Evolutionary conservation across 495 filamentous ascomycete species (phyloP).

Genomic region (Daldinia concentrica): DNA sequence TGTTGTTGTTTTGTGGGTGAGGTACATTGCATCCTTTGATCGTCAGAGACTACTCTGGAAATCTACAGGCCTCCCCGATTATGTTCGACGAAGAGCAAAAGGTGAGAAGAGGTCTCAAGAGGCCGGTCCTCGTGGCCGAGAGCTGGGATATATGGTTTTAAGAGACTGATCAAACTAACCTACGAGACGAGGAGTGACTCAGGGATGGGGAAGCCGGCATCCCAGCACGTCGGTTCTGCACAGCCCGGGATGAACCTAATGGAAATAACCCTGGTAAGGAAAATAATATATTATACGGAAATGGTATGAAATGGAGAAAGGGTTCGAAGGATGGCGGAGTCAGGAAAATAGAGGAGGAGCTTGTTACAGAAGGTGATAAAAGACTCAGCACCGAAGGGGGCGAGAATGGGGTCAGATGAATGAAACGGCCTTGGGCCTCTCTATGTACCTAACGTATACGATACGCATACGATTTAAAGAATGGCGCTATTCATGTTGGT

Average conservation of each 20-base stretch:
- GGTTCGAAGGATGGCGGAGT: conserved; percentile 32
- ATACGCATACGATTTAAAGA: conserved; percentile 11
- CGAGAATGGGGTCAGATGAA: conserved; percentile 28
- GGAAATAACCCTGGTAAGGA: conserved; percentile 28
- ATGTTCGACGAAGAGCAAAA: conserved; percentile 18
- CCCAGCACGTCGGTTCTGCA: conserved; percentile 47
- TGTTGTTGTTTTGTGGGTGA: conserved; percentile 31
- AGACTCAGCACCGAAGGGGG: conserved; percentile 4
- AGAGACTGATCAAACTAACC: conserved; percentile 40
- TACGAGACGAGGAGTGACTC: conserved; percentile 48
- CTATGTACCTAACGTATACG: conserved; percentile 13
- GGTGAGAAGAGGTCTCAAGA: conserved; percentile 25
- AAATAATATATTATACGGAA: conserved; percentile 38
- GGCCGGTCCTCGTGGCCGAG: conserved; percentile 23
- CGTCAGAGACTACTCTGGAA: conserved; percentile 24
- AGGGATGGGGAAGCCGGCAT: conserved; percentile 52
- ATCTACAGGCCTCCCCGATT: conserved; percentile 31
- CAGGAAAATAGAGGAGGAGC: conserved; percentile 31
- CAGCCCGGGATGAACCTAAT: conserved; percentile 41
- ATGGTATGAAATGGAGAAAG: conserved; percentile 29
- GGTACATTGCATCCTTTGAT: conserved; percentile 34
- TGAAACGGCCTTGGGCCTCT: conserved; percentile 26
- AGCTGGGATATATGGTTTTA: conserved; percentile 41
- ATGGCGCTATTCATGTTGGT: conserved; percentile 11
- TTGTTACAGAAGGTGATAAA: conserved; percentile 35